Evolutionary conservation across 768 basidiomycete genomes (phyloP), one percentile per base, ranked within the genome.

Genomic region (Collybiopsis confluens): DNA sequence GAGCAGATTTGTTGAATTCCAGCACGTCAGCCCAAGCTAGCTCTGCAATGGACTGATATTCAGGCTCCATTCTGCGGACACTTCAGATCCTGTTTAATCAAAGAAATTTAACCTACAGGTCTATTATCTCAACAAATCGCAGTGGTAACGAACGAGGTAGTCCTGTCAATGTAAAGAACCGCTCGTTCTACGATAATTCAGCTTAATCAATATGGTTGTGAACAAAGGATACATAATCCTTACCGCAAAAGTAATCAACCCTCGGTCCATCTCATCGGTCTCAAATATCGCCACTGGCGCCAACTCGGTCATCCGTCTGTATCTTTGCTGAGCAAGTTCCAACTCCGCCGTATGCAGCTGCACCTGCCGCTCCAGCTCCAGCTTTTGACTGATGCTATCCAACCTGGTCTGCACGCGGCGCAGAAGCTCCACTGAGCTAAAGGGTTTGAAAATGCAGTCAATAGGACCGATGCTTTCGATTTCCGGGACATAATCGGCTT

Each of bases 221-320:
- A n/a, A 23, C 20, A 1, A 13, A 24, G 16, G 18, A 20, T 42
- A 21, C 7, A 4, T 41, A 10, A 16, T 23, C 13, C 51, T 27
- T 21, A 52, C 51, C 23, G 51, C 51, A 52, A 41, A 52, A 16
- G 40, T 52, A 27, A 52, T 33, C 16, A 52, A 10, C 15, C 26
- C 38, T 24, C 37, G 36, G 30, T 52, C 41, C 18, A 8, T 13
- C 9, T 42, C 51, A 42, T 52, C 51, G 11, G 51, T 42, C 23
- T 52, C 51, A 27, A 52, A 52, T 10, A 52, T 28, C 16, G 51
- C 51, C 18, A 52, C 51, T 4, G 51, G 51, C 13, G 51, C 36
- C 24, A 52, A 15, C 38, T 52, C 51, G 16, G 38, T 52, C 36
- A 52, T 52, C 13, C 51, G 36, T 28, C 42, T 38, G 27, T 52